Conservation (phyloP, 345 rosid species). For the Arabidopsis suecica region DNA sequence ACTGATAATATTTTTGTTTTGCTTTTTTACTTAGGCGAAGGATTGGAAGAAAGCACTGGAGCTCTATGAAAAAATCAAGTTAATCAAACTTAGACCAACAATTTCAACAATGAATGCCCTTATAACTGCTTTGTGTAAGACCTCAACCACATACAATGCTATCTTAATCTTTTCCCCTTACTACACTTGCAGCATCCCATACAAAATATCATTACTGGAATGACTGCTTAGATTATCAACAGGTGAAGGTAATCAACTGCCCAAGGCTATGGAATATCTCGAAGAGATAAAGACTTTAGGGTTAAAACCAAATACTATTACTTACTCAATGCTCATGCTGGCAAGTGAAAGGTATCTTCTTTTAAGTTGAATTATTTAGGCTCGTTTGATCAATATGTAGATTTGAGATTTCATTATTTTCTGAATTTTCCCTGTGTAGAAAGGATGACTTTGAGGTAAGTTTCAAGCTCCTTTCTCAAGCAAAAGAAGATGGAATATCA, state of each 20-base stretch:
- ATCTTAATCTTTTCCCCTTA: conserved; percentile 14
- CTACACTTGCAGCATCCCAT: conserved; percentile 17
- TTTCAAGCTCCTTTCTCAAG: conserved; percentile 66
- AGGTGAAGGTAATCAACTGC: conserved; percentile 92
- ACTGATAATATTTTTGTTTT: conserved; percentile 19
- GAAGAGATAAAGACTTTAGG: conserved; percentile 71
- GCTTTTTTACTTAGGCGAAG: conserved; percentile 59
- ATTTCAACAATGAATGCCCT: conserved; percentile 88
- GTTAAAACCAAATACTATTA: conserved; percentile 68
- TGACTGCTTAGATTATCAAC: conserved; percentile 39
- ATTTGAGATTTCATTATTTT: conserved; percentile 22
- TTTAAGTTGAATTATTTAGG: conserved; percentile 22
- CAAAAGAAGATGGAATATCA: conserved; percentile 67
- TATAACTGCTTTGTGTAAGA: conserved; percentile 89
- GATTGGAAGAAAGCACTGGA: conserved; percentile 90
- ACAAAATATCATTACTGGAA: conserved; percentile 22
- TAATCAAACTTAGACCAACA: conserved; percentile 66
- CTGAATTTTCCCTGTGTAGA: conserved; percentile 51
- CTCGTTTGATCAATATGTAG: conserved; percentile 29
- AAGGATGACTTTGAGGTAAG: conserved; percentile 82
- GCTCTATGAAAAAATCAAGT: conserved; percentile 75
- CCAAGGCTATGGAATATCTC: conserved; percentile 76
- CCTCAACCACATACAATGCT: conserved; percentile 20
- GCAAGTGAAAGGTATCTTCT: conserved; percentile 78
- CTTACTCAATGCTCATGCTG: conserved; percentile 82